Evolutionary conservation across 345 rosid species (phyloP).

Genomic region (Brassica cretica): DNA sequence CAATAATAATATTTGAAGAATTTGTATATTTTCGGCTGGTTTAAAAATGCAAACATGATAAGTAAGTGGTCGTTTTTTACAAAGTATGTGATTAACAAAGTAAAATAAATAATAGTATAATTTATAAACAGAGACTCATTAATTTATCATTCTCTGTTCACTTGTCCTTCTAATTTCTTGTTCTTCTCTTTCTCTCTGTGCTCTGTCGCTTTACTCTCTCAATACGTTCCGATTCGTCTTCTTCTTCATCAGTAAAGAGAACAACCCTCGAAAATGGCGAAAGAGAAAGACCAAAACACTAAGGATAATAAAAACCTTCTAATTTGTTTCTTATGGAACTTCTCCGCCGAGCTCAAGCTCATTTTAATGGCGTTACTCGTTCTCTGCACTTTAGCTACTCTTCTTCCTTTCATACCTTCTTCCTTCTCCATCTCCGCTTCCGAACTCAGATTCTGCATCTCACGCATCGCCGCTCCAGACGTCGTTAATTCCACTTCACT

Average conservation of each 20-base stretch:
- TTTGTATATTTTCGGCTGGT: too few species aligned
- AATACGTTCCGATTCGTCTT: conserved; percentile 6
- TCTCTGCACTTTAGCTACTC: conserved; percentile 63
- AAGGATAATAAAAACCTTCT: conserved; percentile 55
- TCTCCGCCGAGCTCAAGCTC: conserved; percentile 75
- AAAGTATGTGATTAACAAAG: too few species aligned
- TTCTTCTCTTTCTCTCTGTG: background rate
- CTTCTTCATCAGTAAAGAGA: conserved; percentile 9
- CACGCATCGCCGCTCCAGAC: conserved; percentile 47
- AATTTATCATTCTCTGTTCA: background rate
- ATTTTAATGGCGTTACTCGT: conserved; percentile 58
- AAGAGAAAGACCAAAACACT: conserved; percentile 46
- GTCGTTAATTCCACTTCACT: conserved; percentile 33
- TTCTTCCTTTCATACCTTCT: conserved; percentile 73
- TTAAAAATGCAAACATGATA: too few species aligned
- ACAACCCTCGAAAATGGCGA: conserved; percentile 44
- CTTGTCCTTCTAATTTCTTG: conserved; percentile 3
- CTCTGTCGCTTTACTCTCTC: conserved; percentile 29
- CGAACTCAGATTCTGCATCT: conserved; percentile 78
- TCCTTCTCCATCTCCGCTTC: conserved; percentile 69
- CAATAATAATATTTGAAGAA: too few species aligned
- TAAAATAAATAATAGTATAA: background rate
- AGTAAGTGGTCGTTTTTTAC: too few species aligned
- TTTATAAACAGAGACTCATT: background rate
- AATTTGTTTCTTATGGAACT: conserved; percentile 58